These are phyloP conservation scores for Grosmannia serpens DNA, from an alignment of 2,329 filamentous ascomycete species.

Conservation along the genomic window DNA sequence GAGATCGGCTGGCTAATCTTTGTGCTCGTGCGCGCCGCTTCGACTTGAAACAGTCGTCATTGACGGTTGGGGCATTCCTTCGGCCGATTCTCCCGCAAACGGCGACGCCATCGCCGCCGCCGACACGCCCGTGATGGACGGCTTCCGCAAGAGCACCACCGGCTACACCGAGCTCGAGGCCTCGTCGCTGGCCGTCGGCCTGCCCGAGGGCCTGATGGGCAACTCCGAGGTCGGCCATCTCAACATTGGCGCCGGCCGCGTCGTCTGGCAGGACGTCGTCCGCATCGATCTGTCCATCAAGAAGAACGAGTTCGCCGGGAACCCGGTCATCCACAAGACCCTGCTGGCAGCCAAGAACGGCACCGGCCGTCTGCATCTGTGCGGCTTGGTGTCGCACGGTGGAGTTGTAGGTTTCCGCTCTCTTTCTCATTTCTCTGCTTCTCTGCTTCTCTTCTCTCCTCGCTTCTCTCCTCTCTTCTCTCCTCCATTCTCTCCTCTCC, in stretches of 20 bases:
- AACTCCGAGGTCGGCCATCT: constrained; percentile 98
- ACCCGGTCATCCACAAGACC: constrained; percentile 63
- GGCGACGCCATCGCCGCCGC: constrained; percentile 94
- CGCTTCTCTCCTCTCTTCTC: too few species aligned
- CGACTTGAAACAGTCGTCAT: constrained; percentile 65
- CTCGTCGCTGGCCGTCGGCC: constrained; percentile 86
- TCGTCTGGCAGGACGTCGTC: constrained; percentile 97
- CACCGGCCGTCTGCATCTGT: constrained; percentile 85
- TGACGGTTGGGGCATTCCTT: constrained; percentile 93
- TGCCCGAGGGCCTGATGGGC: constrained; percentile 95
- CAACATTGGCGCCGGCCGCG: constrained; percentile 94
- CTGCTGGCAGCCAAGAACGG: constrained; percentile 73
- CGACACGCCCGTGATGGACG: constrained; percentile 90
- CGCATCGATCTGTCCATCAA: constrained; percentile 91
- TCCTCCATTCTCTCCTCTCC: not conserved
- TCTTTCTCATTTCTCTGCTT: not conserved
- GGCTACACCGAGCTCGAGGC: constrained; percentile 91
- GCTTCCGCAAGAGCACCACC: constrained; percentile 68
- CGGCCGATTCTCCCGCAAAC: constrained; percentile 66
- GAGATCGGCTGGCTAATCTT: constrained; percentile 49
- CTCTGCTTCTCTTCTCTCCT: not conserved
- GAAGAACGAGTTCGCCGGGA: constrained; percentile 66
- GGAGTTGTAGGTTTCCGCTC: constrained; percentile 51
- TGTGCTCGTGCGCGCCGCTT: constrained; percentile 30
- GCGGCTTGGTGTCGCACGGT: constrained; percentile 86